Conservation (phyloP, 2,329 filamentous ascomycete genomes). For the Fusarium nematophilum region DNA sequence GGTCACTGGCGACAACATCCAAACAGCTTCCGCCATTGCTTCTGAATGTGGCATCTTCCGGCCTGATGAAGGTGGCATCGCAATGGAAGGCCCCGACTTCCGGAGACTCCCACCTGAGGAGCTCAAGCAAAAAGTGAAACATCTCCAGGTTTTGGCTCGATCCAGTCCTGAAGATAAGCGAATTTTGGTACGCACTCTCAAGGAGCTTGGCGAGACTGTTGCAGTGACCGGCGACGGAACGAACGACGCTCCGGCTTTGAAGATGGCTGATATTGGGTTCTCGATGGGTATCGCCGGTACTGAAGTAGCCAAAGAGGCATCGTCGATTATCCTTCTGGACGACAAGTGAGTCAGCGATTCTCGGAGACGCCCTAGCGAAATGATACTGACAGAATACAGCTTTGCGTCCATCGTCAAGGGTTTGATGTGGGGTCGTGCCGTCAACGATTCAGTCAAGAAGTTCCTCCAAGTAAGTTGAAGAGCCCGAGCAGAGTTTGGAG, state of each 20-base stretch:
- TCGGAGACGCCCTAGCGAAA: background rate
- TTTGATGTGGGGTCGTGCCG: constrained; percentile 70
- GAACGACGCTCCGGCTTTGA: constrained; percentile 70
- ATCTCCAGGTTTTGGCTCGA: constrained; percentile 71
- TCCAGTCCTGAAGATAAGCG: constrained; percentile 76
- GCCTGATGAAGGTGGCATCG: constrained; percentile 72
- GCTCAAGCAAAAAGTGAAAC: constrained; percentile 66
- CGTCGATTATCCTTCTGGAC: constrained; percentile 70
- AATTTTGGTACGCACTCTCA: constrained; percentile 70
- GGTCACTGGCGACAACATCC: constrained; percentile 64
- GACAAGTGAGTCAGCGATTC: constrained; percentile 57
- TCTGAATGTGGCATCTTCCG: constrained; percentile 56
- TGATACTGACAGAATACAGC: constrained; percentile 30
- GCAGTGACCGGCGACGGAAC: constrained; percentile 72
- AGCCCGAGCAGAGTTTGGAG: background rate
- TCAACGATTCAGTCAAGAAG: constrained; percentile 73
- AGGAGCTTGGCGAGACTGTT: constrained; percentile 70
- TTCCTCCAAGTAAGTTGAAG: constrained; percentile 63
- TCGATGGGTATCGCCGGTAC: constrained; percentile 74
- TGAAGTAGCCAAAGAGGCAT: constrained; percentile 72
- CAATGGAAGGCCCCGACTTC: constrained; percentile 68
- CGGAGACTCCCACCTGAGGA: constrained; percentile 64
- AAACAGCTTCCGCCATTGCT: constrained; percentile 58
- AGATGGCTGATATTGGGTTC: constrained; percentile 71
- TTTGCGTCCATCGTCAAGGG: constrained; percentile 70